Base-by-base conservation (phyloP, 1,139 yeast species). In the Hyphopichia burtonii region DNA sequence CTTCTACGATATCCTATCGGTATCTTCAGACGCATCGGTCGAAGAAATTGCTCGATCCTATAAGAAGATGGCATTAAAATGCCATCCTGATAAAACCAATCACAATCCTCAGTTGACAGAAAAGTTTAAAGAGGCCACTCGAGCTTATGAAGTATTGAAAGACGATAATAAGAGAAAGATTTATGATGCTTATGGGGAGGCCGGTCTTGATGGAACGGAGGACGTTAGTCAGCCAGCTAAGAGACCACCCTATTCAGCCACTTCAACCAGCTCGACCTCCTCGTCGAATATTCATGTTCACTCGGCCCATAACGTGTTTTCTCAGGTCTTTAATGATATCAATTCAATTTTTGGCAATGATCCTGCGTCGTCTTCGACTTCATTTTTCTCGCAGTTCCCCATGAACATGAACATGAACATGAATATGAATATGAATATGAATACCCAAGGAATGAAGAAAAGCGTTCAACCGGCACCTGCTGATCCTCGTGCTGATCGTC, bases 1-100 rank as follows among this genome's bases (percentile, higher is more conserved):
- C 32, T 57, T 66, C 14, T 73, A 73, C 47, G 76, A 71, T 41
- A 56, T 68, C 33, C 62, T 73, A 44, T 46, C 61, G 34, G 71
- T 72, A n/a, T 44, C 61, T 5, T 55, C 63, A 6, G 47, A 47
- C 7, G 75, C 77, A 4, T 52, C 73, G 3, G 40, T 52, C 7
- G 78, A 71, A 37, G 76, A 71, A 42, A 71, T 73, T 15, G 59
- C 74, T 16, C 59, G 59, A 36, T 60, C 76, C 4, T 73, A 71
- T 48, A 67, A 68, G 46, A 63, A 59, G 46, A 59, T 63, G 43
- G 78, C 78, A 3, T 55, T 73, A 25, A 68, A 56, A 44, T 73
- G 69, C 45, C 78, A 73, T 47, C 78, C 78, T 1, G 78, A 73
- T 50, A 73, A 73, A 49, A 73, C 76, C 14, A 72, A 71, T 49